These are phyloP conservation scores for Escovopsis sp. DNA, from an alignment of 2,329 filamentous ascomycete species.

Conservation along the genomic window DNA sequence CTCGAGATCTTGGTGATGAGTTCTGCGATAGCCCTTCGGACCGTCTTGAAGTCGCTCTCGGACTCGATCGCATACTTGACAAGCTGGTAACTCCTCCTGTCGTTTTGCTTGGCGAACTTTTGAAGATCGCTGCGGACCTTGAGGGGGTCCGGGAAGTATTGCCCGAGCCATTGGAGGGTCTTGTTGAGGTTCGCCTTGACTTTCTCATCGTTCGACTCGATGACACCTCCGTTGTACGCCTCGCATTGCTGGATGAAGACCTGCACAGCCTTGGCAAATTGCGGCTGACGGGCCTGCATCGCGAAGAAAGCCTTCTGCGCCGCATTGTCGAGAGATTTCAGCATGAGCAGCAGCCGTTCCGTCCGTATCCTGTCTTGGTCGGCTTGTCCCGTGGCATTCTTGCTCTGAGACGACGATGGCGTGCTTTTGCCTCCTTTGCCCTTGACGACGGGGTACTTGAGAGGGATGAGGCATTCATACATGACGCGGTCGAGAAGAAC, in stretches of 20 bases:
- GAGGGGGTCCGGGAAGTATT: constrained; percentile 60
- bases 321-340: constrained; percentile 61
- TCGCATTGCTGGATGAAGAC: constrained; percentile 77
- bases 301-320: constrained; percentile 82
- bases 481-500: constrained; percentile 70
- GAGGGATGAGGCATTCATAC: constrained; percentile 76
- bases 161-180: constrained; percentile 58
- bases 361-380: constrained; percentile 67
- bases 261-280: constrained; percentile 57
- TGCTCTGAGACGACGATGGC: constrained; percentile 37
- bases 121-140: constrained; percentile 65
- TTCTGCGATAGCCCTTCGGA: constrained; percentile 82
- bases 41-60: constrained; percentile 83
- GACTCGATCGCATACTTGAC: constrained; percentile 73
- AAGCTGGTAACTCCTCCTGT: constrained; percentile 79
- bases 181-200: constrained; percentile 57
- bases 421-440: constrained; percentile 45
- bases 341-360: constrained; percentile 69
- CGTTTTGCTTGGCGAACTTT: constrained; percentile 83
- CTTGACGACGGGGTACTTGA: constrained; percentile 64
- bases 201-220: constrained; percentile 54
- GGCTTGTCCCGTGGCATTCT: constrained; percentile 29
- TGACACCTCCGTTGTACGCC: constrained; percentile 74
- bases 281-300: constrained; percentile 63
- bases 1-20: constrained; percentile 67